Evolutionary conservation across 2,329 filamentous ascomycete genomes (phyloP), one percentile per base, ranked within the genome.

Genomic region (Aspergillus persii): DNA sequence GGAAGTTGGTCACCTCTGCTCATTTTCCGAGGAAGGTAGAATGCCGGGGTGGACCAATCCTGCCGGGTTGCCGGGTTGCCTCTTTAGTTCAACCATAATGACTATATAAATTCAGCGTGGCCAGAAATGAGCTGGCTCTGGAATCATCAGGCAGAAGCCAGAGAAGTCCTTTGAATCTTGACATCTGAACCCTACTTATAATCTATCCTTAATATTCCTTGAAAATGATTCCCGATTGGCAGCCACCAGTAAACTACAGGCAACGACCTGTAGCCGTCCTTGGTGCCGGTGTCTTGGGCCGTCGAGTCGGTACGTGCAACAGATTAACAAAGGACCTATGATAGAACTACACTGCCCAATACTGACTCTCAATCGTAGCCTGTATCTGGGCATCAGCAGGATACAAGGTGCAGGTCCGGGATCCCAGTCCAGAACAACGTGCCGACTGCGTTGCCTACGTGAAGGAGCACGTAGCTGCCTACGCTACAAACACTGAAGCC

Each of bases 281-380:
- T 26, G 77, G 77, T 1, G 76, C 74, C 2, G 77, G 77, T 9
- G 74, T 77, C 27, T 68, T 79, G 1, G 77, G 77, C 39, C 70
- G 76, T 9, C 74, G 77, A 6, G 67, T 79, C 3, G 77, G 74
- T 65, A 61, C 66, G n/a, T 33, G 5, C 30, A n/a, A 18, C 18
- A 23, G 18, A 23, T 23, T 23, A 23, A 23, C 18, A 23, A 1
- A 23, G 18, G 18, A 23, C 18, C 18, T 23, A 23, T 23, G 18
- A 23, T 23, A 2, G 18, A 23, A 23, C 18, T 23, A 23, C 18
- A 1, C 18, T 23, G 18, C 18, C 18, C 18, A 23, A 23, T 23
- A 23, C 18, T 23, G 18, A 23, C 18, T 23, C 18, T 23, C 18
- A 23, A 23, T 23, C 27, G 46, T 33, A 72, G 71, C 57, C 9